Base-by-base conservation (phyloP, 345 rosid species). In the Trapa incisa region DNA sequence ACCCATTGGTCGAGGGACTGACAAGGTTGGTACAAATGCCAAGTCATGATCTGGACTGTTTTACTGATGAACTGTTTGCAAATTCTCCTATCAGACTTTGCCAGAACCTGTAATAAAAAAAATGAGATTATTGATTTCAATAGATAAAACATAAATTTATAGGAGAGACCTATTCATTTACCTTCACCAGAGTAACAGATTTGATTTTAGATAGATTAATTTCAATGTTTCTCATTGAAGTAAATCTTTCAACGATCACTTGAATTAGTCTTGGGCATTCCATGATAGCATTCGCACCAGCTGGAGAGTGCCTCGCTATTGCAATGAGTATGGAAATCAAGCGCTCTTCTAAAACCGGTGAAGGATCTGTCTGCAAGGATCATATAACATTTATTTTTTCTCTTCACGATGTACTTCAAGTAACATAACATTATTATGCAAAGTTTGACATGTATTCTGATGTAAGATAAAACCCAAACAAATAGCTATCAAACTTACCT, bases 281-380 rank as follows among this genome's bases (percentile, higher is more conserved):
- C 81, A 85, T 70, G 69, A 93, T 76, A 81, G 92, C 88, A 79
- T 75, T 68, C 67, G 85, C 86, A 78, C 89, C 84, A 56, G 76
- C 84, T 72, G 90, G 90, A 36, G 97, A 93, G 84, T 93, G 97
- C 84, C 96, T 87, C 64, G 96, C 93, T 71, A 93, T 80, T 36
- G 85, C 93, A 75, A 81, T 62, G 52, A 91, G 84, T 67, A 85
- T 65, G 65, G 94, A 84, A 61, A 89, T 75, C 56, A 86, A 9
- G 83, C 78, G 73, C 60, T 93, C 96, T 66, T 84, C 90, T 64
- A 88, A 76, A 71, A 80, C 74, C 33, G 74, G 74, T 2, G 83
- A 56, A 53, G 81, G 80, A 61, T 79, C 83, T 35, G 79, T 79
- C 98, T 93, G 90, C 71, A 77, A 81, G 57, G 77, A 77, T 69